Evolutionary conservation across 2,329 filamentous ascomycete species (phyloP), one percentile per base, ranked within the genome.

Genomic region (Fonsecaea erecta): DNA sequence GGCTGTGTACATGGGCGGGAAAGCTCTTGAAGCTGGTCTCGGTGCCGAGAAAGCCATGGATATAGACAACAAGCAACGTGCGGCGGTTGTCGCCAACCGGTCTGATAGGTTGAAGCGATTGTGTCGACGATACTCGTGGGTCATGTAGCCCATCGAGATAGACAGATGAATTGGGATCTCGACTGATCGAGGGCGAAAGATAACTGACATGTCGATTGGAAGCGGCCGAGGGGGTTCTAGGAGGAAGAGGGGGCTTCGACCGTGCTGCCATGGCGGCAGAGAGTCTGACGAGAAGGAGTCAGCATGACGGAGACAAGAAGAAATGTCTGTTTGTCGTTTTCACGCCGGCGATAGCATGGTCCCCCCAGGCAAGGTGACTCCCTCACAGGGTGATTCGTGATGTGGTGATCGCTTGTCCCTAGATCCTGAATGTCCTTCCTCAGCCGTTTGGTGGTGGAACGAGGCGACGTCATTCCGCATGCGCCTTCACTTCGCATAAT

Each of bases 11-110:
- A 78, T 97, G 92, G 7, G 90, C 90, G 0, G 93, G 93, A 72
- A 97, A 96, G 52, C 90, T 91, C 67, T 88, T 86, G 75, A 97
- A 97, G 64, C 91, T 96, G 34, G 90, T 90, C 76, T 95, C 91
- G 65, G 91, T 90, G 58, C 93, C 93, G 83, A 95, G 90, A 78
- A 96, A 97, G 66, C 93, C 93, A 79, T 97, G 93, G 62, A 97
- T 88, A 75, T 93, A 97, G 60, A 97, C 81, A 24, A 96, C 75
- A 1, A 97, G 83, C 26, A 97, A 81, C 28, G 82, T 84, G 56
- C 86, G 79, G 43, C 73, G 69, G 26, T 51, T 57, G n/a, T 63
- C 55, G 28, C 66, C 66, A 30, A 73, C 69, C 26, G 75, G 77
- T 35, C 72, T 68, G 71, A 60, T 74, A 70, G 64, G 68, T 70